Conservation (phyloP, 2,329 filamentous ascomycete genomes). For the Pseudocercospora cruenta region DNA sequence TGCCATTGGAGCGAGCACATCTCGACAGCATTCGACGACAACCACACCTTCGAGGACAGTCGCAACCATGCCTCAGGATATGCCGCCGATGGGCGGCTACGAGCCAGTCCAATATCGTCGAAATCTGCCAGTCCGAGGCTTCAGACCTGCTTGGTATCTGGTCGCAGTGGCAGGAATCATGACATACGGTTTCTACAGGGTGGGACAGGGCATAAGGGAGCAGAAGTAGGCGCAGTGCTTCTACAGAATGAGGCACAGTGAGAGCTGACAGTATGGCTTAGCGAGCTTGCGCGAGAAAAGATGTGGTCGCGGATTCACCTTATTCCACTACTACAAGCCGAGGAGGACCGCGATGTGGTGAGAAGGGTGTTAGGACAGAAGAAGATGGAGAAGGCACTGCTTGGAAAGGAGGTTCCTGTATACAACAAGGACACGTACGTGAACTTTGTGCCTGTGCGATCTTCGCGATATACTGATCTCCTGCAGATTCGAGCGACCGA, state of each 20-base stretch:
- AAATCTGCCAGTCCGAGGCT: constrained; percentile 88
- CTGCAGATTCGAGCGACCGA: constrained; percentile 76
- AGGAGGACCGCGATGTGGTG: constrained; percentile 94
- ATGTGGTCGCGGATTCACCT: constrained; percentile 97
- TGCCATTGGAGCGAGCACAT: constrained; percentile 16
- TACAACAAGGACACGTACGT: constrained; percentile 87
- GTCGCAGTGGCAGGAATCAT: constrained; percentile 76
- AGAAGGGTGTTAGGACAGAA: constrained; percentile 83
- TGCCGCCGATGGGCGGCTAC: constrained; percentile 94
- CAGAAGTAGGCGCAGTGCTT: constrained; percentile 67
- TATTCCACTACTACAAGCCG: constrained; percentile 89
- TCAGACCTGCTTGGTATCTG: constrained; percentile 80
- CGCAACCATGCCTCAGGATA: constrained; percentile 84
- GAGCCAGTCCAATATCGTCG: constrained; percentile 97
- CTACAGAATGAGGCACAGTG: constrained; percentile 63
- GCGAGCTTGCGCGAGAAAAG: constrained; percentile 93
- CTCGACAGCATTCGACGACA: constrained; percentile 3
- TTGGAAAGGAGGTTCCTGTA: constrained; percentile 80
- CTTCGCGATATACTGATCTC: constrained; percentile 12
- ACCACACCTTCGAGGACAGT: constrained; percentile 6
- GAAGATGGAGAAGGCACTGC: constrained; percentile 84
- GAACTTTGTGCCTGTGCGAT: neutral
- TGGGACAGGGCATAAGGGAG: constrained; percentile 81
- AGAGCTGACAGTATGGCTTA: constrained; percentile 45
- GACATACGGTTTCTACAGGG: constrained; percentile 87